Base-by-base conservation (phyloP, 352 stramenopile species). In the Paralagenidium karlingii region DNA sequence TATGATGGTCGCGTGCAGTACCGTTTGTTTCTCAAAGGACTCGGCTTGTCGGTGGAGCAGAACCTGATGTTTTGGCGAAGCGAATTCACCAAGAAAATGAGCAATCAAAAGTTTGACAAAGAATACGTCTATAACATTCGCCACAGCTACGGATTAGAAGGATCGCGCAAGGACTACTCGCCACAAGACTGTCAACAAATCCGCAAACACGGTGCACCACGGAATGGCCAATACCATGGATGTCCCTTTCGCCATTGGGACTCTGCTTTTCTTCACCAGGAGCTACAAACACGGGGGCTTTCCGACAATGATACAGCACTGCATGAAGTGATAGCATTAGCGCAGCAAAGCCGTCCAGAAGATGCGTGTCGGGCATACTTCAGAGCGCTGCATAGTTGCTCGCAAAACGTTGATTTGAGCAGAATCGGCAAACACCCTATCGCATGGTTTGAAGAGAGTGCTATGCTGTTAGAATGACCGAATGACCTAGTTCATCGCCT, bases 91-190 rank as follows among this genome's bases (percentile, higher is more conserved):
- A 65, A 68, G 34, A 56, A 55, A 27, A 78, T 87, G 8, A 51
- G 65, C 1, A 16, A 60, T 0, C 57, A 49, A n/a, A 74, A 59
- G 38, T 94, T 94, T 49, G 74, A 92, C 26, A 76, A 73, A 22
- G 65, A 89, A 45, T 88, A 91, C 42, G 63, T 74, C 5, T 94
- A 94, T 41, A 66, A 85, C 49, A 90, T 94, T 40, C 78, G 78
- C 11, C 79, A 94, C 51, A 84, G 63, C 51, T 92, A 92, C 40
- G 81, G 81, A 0, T 58, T 88, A 1, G 78, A 87, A 66, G 78
- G 78, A 0, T 69, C 63, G 11, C 60, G 75, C 8, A 81, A 70
- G 41, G 63, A 87, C 37, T 92, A 89, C 46, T 33, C 53, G 13
- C 73, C 75, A 15, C 40, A 75, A 8, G 44, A 63, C 28, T 92